Conservation (phyloP, 768 basidiomycete genomes). For the Suillus decipiens region DNA sequence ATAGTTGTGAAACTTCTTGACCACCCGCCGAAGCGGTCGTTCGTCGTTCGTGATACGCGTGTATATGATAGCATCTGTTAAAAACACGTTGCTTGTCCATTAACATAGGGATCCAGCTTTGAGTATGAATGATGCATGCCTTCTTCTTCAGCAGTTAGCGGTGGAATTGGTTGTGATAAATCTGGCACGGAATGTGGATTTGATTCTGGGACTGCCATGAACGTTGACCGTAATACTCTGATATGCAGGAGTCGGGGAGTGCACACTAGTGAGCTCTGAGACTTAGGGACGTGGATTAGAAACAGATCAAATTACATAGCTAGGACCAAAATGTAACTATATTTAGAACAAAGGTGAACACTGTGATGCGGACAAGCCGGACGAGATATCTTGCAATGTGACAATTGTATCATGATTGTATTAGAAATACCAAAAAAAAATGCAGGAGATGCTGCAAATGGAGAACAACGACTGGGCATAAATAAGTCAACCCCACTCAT, state of each 20-base stretch:
- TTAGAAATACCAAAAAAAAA: not conserved
- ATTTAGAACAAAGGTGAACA: not conserved
- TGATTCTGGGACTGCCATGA: constrained; percentile 7
- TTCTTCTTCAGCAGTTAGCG: constrained; percentile 64
- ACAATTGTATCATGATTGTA: not conserved
- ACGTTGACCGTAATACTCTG: not conserved
- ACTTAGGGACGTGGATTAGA: not conserved
- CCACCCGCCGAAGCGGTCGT: constrained; percentile 71
- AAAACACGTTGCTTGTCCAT: constrained; percentile 17
- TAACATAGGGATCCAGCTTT: constrained; percentile 6
- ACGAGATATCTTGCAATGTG: not conserved
- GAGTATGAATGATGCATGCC: constrained; percentile 35
- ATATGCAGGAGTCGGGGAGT: not conserved
- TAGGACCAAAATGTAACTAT: not conserved
- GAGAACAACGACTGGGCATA: not conserved
- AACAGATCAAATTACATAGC: constrained; percentile 6
- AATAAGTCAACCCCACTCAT: constrained; percentile 61
- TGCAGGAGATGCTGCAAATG: not conserved
- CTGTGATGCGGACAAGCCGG: not conserved
- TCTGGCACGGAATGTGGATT: constrained; percentile 12
- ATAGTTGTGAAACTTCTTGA: constrained; percentile 82
- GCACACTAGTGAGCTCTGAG: too few species aligned
- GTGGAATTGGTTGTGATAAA: constrained; percentile 34
- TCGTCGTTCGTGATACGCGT: constrained; percentile 84
- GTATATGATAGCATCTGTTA: constrained; percentile 75